Percentiles rank a stretch among this genome's conserved stretches.
Evolutionary conservation across 2,329 filamentous ascomycete genomes (phyloP).

Genomic region (Trichoderma semiorbis): DNA sequence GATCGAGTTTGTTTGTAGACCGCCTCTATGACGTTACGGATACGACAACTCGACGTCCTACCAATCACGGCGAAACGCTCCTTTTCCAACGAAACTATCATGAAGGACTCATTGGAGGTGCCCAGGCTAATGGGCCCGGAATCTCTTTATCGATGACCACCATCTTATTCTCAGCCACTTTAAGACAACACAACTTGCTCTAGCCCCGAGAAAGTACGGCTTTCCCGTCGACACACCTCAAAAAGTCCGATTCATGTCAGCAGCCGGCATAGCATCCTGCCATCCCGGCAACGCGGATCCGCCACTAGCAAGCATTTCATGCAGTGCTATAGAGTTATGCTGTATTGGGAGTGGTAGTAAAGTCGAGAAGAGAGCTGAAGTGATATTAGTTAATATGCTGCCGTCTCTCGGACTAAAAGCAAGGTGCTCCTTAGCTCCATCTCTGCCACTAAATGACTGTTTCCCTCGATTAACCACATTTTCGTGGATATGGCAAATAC

Average conservation of each 20-base stretch:
- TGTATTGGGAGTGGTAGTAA: not conserved
- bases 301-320: not conserved
- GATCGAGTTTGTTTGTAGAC: too few species aligned
- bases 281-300: not conserved
- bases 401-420: not conserved
- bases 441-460: too few species aligned
- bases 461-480: not conserved
- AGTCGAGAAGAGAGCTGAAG: not conserved
- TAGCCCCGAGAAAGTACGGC: not conserved
- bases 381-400: not conserved
- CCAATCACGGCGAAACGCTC: too few species aligned
- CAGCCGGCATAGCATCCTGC: not conserved
- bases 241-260: not conserved
- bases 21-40: too few species aligned
- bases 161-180: not conserved
- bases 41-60: not conserved
- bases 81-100: too few species aligned
- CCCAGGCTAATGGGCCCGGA: too few species aligned
- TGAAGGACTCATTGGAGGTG: too few species aligned
- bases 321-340: not conserved
- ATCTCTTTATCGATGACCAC: fast-evolving
- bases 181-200: not conserved
- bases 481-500: not conserved
- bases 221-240: not conserved
- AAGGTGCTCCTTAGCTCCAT: not conserved